These are phyloP conservation scores for Jackrogersella minutella DNA, from an alignment of 495 filamentous ascomycete genomes.

Conservation along the genomic window DNA sequence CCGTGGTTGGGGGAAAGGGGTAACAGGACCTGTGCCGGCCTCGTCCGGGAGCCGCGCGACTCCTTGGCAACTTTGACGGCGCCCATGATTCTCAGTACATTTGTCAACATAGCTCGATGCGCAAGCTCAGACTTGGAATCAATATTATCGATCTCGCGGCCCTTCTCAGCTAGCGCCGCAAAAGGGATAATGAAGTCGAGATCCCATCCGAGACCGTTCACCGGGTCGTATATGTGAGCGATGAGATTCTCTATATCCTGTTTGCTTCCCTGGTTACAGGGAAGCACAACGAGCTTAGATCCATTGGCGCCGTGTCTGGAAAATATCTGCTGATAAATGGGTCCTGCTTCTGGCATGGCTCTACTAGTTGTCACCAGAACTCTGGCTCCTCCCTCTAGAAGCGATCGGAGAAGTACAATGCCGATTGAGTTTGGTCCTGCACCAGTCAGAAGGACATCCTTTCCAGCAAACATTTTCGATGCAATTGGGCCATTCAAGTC, in stretches of 20 bases:
- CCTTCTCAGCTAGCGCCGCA: constrained; percentile 87
- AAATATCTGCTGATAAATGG: constrained; percentile 92
- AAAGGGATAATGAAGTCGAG: constrained; percentile 87
- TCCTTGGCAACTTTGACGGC: constrained; percentile 88
- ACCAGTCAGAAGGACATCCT: constrained; percentile 88
- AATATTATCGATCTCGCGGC: constrained; percentile 86
- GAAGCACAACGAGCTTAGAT: constrained; percentile 86
- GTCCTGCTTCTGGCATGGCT: constrained; percentile 85
- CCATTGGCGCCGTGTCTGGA: constrained; percentile 79
- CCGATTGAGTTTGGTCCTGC: constrained; percentile 91
- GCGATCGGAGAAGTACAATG: constrained; percentile 82
- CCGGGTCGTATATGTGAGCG: constrained; percentile 84
- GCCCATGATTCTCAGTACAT: constrained; percentile 88
- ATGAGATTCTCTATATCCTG: constrained; percentile 86
- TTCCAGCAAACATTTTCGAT: constrained; percentile 78
- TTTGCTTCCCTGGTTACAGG: constrained; percentile 93
- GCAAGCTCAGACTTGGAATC: constrained; percentile 97
- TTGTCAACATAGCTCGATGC: constrained; percentile 98
- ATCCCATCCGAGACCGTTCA: constrained; percentile 91
- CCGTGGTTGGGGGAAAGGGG: constrained; percentile 97
- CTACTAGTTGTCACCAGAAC: constrained; percentile 87
- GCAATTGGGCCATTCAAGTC: constrained; percentile 63
- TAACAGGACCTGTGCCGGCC: constrained; percentile 93
- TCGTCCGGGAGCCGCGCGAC: constrained; percentile 83
- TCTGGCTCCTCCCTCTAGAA: constrained; percentile 87